Evolutionary conservation across 352 stramenopile species (phyloP).

Genomic region (Phytophthora hybrid): DNA sequence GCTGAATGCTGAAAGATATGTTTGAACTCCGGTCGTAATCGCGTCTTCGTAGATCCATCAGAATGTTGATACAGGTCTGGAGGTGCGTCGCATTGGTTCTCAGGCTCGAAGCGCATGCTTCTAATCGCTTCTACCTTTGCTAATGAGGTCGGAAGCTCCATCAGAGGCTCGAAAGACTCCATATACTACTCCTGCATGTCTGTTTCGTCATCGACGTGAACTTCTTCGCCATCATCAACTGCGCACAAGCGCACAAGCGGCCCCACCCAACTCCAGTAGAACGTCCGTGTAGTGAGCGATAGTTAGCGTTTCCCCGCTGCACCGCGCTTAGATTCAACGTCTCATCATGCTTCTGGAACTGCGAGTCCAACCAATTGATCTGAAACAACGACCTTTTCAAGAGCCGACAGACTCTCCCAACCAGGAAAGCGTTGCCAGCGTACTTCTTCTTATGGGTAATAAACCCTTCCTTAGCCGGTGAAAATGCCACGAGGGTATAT

Average conservation of each 20-base stretch:
- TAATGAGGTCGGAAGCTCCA: not conserved
- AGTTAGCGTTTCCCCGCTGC: conserved; percentile 7
- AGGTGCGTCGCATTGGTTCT: not conserved
- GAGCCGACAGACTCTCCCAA: not conserved
- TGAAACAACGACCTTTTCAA: conserved; percentile 7
- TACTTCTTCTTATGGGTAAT: not conserved
- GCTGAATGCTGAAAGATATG: conserved; percentile 32
- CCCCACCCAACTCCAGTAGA: not conserved
- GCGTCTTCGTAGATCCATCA: conserved; percentile 20
- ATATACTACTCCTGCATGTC: not conserved
- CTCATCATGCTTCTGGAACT: conserved; percentile 13
- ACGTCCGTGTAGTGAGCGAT: conserved; percentile 1
- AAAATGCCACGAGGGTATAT: conserved; percentile 11
- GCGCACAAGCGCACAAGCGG: conserved; percentile 3
- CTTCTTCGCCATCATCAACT: conserved; percentile 15
- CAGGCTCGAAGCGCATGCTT: conserved; percentile 18
- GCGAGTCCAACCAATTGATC: conserved; percentile 12
- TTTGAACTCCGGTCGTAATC: conserved; percentile 12
- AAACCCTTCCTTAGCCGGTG: not conserved
- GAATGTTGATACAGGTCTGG: conserved; percentile 2
- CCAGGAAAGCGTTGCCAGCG: no score
- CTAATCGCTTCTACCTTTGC: conserved; percentile 3
- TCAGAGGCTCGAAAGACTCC: not conserved
- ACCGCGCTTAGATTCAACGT: not conserved
- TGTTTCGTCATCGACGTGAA: not conserved